Conservation (phyloP, 2,329 filamentous ascomycete species). For the Fusarium nanum region DNA sequence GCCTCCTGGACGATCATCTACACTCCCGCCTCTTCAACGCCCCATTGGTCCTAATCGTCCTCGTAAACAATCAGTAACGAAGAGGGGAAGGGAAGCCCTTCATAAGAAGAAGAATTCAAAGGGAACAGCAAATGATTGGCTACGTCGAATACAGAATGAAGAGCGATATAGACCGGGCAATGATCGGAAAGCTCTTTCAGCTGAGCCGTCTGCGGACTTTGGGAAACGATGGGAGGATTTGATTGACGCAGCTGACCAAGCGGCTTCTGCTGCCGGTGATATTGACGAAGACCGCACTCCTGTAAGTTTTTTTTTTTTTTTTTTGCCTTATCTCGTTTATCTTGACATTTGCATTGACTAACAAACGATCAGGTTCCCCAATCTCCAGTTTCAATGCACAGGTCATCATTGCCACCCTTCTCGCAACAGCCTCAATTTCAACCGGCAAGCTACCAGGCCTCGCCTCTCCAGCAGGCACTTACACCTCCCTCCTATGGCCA, state of each 20-base stretch:
- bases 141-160: slow-evolving; percentile 68
- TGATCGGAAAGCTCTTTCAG: slow-evolving; percentile 85
- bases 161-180: slow-evolving; percentile 73
- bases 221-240: slow-evolving; percentile 97
- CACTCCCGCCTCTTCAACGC: slow-evolving; percentile 84
- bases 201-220: slow-evolving; percentile 83
- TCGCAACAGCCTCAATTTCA: slow-evolving; percentile 70
- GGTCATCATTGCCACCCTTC: slow-evolving; percentile 71
- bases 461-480: slow-evolving; percentile 88
- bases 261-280: slow-evolving; percentile 89
- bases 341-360: slow-evolving; percentile 37
- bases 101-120: slow-evolving; percentile 84
- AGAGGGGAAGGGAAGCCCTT: slow-evolving; percentile 78
- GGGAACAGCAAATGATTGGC: slow-evolving; percentile 75
- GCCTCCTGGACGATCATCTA: slow-evolving; percentile 87
- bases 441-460: slow-evolving; percentile 80
- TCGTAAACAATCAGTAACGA: slow-evolving; percentile 87
- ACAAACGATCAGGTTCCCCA: slow-evolving; percentile 65
- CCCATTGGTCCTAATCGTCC: slow-evolving; percentile 77
- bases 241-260: slow-evolving; percentile 81
- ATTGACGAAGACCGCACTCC: slow-evolving; percentile 91
- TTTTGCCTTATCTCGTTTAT: neutral
- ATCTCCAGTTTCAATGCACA: slow-evolving; percentile 72
- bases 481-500: slow-evolving; percentile 81
- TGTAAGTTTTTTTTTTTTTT: slow-evolving; percentile 58